phyloP scores from a whole-genome alignment of 177 flowering plant species.

The Vitis hybrid region DNA sequence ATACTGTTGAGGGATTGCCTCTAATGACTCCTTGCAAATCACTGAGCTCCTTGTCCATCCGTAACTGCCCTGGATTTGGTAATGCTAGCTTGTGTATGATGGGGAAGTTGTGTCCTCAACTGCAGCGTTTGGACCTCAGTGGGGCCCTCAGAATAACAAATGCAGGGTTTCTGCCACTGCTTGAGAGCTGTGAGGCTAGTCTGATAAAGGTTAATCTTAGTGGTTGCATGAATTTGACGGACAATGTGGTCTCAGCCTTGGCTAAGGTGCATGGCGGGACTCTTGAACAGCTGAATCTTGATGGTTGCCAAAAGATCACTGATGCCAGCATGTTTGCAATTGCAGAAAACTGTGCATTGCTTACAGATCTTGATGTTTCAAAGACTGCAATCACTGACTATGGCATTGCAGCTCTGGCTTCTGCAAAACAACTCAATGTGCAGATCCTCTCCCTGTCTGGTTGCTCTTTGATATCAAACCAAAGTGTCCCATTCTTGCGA shows the following conservation, averaged over 20 bases:
- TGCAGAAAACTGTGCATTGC: slow-evolving; percentile 55
- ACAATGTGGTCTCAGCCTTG: slow-evolving; percentile 48
- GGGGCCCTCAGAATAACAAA: slow-evolving; percentile 75
- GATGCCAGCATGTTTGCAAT: slow-evolving; percentile 69
- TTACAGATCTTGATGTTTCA: slow-evolving; percentile 78
- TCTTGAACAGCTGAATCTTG: slow-evolving; percentile 65
- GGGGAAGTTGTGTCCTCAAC: slow-evolving; percentile 73
- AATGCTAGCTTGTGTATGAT: slow-evolving; percentile 52
- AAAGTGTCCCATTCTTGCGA: slow-evolving; percentile 43
- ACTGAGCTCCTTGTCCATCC: slow-evolving; percentile 56
- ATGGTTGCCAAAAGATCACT: slow-evolving; percentile 65
- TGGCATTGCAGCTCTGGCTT: slow-evolving; percentile 61
- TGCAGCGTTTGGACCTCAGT: slow-evolving; percentile 62
- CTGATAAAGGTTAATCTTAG: slow-evolving; percentile 67
- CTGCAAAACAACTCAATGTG: slow-evolving; percentile 43
- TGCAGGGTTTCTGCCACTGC: slow-evolving; percentile 56
- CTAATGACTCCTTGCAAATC: slow-evolving; percentile 53
- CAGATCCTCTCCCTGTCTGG: slow-evolving; percentile 72
- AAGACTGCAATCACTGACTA: slow-evolving; percentile 58
- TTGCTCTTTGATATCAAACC: slow-evolving; percentile 62
- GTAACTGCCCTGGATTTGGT: slow-evolving; percentile 85
- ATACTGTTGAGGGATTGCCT: slow-evolving; percentile 27
- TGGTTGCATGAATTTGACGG: slow-evolving; percentile 69
- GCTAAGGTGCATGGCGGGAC: slow-evolving; percentile 62
- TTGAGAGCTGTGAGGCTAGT: slow-evolving; percentile 52